Conservation (phyloP, 2,329 filamentous ascomycete species). For the Pseudofabraea citricarpa region DNA sequence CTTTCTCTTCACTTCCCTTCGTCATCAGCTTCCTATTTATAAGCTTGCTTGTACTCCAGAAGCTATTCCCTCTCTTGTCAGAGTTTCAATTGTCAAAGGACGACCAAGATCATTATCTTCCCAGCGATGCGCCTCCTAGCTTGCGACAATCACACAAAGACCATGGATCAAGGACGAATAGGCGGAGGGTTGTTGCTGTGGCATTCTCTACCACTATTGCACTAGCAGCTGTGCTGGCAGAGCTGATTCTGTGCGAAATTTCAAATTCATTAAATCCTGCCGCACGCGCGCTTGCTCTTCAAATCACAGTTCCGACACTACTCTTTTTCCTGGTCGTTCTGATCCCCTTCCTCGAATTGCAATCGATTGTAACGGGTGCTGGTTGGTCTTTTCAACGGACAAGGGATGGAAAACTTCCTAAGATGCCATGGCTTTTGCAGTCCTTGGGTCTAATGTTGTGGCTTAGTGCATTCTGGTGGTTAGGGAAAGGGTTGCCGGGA, state of each 20-base stretch:
- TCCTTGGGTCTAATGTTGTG: conserved; percentile 58
- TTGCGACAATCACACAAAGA: conserved; percentile 56
- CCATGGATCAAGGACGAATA: conserved; percentile 47
- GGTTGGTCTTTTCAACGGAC: conserved; percentile 61
- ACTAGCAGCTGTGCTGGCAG: conserved; percentile 70
- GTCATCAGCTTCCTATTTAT: conserved; percentile 63
- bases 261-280: conserved; percentile 66
- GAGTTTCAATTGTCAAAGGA: conserved; percentile 41
- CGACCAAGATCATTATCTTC: conserved; percentile 58
- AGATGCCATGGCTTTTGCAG: conserved; percentile 61
- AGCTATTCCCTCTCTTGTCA: conserved; percentile 70
- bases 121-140: conserved; percentile 54
- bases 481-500: conserved; percentile 59
- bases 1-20: conserved; percentile 65
- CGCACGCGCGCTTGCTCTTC: conserved; percentile 63
- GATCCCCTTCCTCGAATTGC: conserved; percentile 75
- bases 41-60: conserved; percentile 57
- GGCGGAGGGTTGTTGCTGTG: conserved; percentile 49
- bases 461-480: conserved; percentile 72
- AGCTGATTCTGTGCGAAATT: conserved; percentile 81
- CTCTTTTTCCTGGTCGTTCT: conserved; percentile 68
- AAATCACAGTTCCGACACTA: conserved; percentile 64
- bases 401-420: conserved; percentile 50
- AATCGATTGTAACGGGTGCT: conserved; percentile 41
- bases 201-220: conserved; percentile 75